Base-by-base conservation (phyloP, 495 filamentous ascomycete species). In the Aspergillus incahuasiensis region DNA sequence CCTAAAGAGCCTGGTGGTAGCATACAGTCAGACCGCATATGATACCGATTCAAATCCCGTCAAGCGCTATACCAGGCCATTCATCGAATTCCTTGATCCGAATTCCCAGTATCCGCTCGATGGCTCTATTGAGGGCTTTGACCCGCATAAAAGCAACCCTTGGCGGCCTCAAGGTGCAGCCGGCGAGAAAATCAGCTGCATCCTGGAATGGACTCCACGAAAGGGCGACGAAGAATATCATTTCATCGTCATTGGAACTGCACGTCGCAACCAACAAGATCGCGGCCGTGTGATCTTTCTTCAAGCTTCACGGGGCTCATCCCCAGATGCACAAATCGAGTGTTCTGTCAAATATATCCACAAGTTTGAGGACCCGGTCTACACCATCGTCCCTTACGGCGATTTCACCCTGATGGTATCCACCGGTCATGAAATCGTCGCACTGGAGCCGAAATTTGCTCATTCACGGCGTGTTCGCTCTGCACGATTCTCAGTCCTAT, bases 151-250 rank as follows among this genome's bases (percentile, higher is more conserved):
- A 2, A 28, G 48, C 15, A 53, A 57, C 6, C 62, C 61, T 20
- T 71, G 70, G 70, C 64, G 68, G 56, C 70, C 70, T 18, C 61
- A 63, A 35, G 66, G 64, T 12, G 61, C 66, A 25, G 63, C 68
- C n/a, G 77, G 76, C 6, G 79, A 81, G 57, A 73, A 65, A 13
- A 71, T 80, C 46, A 74, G 72, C 25, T 79, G 75, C 48, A 75
- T 80, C 11, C 52, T 75, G 16, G 79, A 81, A 54, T 81, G 79
- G 79, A 69, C 66, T 7, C 76, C 74, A 24, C 61, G 60, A 40
- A 67, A 64, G 54, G 65, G 66, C 19, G 70, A 66, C 9, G 62
- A 76, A n/a, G 61, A 67, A 40, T 77, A 78, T 32, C 75, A 81
- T 56, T 68, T 79, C 48, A 62, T 81, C 22, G 68, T 75, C 25